A percentile compares a stretch with the other conserved stretches of the same genome.
phyloP scores from a whole-genome alignment of 1,284 basidiomycete genomes.

The Somion occarium region DNA sequence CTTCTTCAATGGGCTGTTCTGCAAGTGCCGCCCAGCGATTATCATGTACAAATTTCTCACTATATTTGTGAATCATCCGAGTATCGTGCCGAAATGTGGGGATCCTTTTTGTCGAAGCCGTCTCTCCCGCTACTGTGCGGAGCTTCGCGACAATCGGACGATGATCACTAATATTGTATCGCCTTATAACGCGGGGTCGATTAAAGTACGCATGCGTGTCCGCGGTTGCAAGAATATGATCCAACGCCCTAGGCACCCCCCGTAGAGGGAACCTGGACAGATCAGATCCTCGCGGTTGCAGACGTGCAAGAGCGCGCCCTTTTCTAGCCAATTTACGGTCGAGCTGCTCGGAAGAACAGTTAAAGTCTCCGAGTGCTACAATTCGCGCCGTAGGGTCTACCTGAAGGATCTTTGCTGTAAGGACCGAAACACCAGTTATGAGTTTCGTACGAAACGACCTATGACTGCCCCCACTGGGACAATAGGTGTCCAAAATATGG shows the following conservation, averaged over 20 bases:
- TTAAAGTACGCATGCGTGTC: background rate
- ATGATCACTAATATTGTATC: background rate
- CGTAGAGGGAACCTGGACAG: background rate
- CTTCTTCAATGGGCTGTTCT: too few relatives aligned
- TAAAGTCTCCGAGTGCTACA: background rate
- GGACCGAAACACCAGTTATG: background rate
- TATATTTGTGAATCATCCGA: background rate
- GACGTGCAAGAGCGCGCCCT: background rate
- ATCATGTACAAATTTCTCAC: background rate
- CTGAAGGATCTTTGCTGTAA: background rate
- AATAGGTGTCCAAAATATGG: background rate
- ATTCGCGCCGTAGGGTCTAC: background rate
- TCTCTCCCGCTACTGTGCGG: background rate
- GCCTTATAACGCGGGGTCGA: background rate
- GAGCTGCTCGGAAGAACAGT: background rate
- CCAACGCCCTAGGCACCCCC: background rate
- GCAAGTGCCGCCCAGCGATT: too few relatives aligned
- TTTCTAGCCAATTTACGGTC: background rate
- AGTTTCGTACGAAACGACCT: background rate
- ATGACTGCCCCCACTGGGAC: background rate
- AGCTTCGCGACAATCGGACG: background rate
- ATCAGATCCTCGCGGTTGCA: background rate
- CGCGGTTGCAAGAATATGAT: background rate
- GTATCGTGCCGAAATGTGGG: background rate
- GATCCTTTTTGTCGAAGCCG: background rate